A percentile compares a stretch with the other conserved stretches of the same genome.
These are phyloP conservation scores for Lindgomyces ingoldianus DNA, from an alignment of 495 filamentous ascomycete species.

Conservation along the genomic window DNA sequence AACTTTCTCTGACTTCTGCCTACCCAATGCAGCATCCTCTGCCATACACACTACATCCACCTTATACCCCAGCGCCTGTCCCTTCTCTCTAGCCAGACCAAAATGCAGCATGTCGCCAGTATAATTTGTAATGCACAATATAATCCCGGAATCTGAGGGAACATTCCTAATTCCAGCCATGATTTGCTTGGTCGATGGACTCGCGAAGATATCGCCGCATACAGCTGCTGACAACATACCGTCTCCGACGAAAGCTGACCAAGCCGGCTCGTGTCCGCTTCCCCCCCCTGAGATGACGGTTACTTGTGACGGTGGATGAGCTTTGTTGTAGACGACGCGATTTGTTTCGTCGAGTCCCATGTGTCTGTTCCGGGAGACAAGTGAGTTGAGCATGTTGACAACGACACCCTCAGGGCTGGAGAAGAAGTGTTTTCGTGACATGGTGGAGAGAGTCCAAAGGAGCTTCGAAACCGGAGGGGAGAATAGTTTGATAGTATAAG, in stretches of 20 bases:
- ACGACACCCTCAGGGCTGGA: conserved; percentile 49
- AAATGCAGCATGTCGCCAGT: conserved; percentile 68
- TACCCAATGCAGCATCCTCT: conserved; percentile 63
- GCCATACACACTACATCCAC: conserved; percentile 60
- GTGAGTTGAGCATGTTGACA: conserved; percentile 55
- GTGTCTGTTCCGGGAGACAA: conserved; percentile 58
- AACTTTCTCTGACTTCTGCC: conserved; percentile 55
- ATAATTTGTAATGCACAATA: conserved; percentile 67
- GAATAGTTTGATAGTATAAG: too few relatives aligned
- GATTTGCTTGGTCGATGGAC: conserved; percentile 63
- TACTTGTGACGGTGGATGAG: conserved; percentile 54
- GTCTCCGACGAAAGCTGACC: conserved; percentile 63
- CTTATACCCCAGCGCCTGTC: conserved; percentile 55
- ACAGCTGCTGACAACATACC: conserved; percentile 63
- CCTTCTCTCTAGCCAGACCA: conserved; percentile 63
- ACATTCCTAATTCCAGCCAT: conserved; percentile 58
- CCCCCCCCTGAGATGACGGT: conserved; percentile 63
- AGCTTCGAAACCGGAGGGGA: too few relatives aligned
- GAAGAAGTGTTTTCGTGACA: conserved; percentile 48
- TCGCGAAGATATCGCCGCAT: conserved; percentile 63
- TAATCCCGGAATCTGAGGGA: conserved; percentile 58
- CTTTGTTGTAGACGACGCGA: conserved; percentile 58
- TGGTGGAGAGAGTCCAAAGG: conserved; percentile 4
- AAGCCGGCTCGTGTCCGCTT: conserved; percentile 64
- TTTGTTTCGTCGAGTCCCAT: conserved; percentile 59